Evolutionary conservation across 306 rosid species (phyloP).

Genomic region (Amphicarpaea edgeworthii): DNA sequence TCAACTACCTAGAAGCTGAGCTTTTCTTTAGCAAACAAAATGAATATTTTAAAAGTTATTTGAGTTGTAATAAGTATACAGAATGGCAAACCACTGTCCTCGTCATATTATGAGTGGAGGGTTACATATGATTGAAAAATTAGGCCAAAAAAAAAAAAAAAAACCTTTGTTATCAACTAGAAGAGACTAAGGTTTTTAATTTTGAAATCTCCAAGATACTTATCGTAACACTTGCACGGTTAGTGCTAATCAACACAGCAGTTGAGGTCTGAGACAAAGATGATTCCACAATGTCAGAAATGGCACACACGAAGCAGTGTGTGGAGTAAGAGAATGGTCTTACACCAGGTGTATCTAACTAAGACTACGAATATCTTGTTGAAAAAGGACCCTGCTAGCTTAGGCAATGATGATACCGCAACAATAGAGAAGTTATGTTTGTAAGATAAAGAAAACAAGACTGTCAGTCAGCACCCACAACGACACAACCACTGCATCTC

Average conservation of each 20-base stretch:
- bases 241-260: too few relatives aligned
- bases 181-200: too few relatives aligned
- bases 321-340: too few relatives aligned
- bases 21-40: too few relatives aligned
- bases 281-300: too few relatives aligned
- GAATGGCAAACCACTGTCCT: not conserved
- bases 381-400: not conserved
- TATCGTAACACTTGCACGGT: too few relatives aligned
- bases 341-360: slow-evolving; percentile 19
- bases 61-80: too few relatives aligned
- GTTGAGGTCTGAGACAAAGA: too few relatives aligned
- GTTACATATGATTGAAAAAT: not conserved
- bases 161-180: not conserved
- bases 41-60: too few relatives aligned
- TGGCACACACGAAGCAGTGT: too few relatives aligned
- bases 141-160: not conserved
- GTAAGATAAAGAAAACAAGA: slow-evolving; percentile 6
- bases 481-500: slow-evolving; percentile 52
- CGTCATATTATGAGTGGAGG: not conserved
- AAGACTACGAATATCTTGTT: not conserved
- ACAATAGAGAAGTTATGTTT: not conserved
- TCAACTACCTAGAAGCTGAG: too few relatives aligned
- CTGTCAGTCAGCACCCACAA: slow-evolving; percentile 10
- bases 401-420: not conserved
- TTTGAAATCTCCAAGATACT: too few relatives aligned